Evolutionary conservation across 2,329 filamentous ascomycete genomes (phyloP).

Genomic region (Cercospora zeae-maydis): DNA sequence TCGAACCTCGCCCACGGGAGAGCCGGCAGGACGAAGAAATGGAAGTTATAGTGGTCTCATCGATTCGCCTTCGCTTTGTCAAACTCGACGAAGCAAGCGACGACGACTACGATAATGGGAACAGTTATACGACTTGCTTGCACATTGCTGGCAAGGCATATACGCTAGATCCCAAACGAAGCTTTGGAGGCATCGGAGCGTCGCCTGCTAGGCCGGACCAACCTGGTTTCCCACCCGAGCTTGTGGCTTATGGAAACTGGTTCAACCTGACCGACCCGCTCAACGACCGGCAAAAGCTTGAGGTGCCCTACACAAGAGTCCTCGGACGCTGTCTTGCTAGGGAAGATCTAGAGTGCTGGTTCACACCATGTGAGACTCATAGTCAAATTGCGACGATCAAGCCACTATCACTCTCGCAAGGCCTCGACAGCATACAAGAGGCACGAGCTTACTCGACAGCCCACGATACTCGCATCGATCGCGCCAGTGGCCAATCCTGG

Average conservation of each 20-base stretch:
- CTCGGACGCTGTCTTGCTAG: conserved; percentile 55
- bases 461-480: conserved; percentile 49
- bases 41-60: conserved; percentile 54
- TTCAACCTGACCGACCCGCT: conserved; percentile 47
- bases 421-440: conserved; percentile 46
- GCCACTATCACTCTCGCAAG: conserved; percentile 30
- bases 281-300: conserved; percentile 38
- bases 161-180: conserved; percentile 37
- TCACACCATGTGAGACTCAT: conserved; percentile 14
- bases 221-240: conserved; percentile 23
- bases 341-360: conserved; percentile 47
- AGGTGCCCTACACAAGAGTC: conserved; percentile 51
- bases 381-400: conserved; percentile 4
- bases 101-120: conserved; percentile 43
- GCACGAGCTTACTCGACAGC: conserved; percentile 47
- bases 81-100: conserved; percentile 48
- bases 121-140: conserved; percentile 44
- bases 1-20: conserved; percentile 35
- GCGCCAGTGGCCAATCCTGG: conserved; percentile 44
- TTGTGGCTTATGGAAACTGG: conserved; percentile 48
- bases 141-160: conserved; percentile 52
- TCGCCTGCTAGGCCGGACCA: conserved; percentile 19
- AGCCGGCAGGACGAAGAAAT: conserved; percentile 35
- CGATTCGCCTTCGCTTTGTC: conserved; percentile 50
- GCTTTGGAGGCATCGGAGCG: conserved; percentile 35